Base-by-base conservation (phyloP, 148 eudicot species). In the Amaranthus cruentus region DNA sequence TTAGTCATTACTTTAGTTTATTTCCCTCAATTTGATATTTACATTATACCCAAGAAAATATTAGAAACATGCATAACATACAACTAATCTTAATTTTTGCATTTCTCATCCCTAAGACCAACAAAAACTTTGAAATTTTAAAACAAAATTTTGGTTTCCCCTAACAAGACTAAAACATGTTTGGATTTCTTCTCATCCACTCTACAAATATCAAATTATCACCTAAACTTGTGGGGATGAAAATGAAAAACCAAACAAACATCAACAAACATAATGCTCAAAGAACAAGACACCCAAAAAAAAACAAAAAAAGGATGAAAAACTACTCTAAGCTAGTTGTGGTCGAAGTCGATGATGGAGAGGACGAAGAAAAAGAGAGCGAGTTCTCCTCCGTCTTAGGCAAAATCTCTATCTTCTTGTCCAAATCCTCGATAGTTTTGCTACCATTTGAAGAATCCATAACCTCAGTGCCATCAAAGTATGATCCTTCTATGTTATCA, bases 271-370 rank as follows among this genome's bases (percentile, higher is more conserved):
- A 65, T 53, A 53, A 57, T 21, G 49, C 75, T 75, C 60, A 62
- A 13, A 44, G 75, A 62, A 70, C 73, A 47, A 79, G 50, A 65
- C 38, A 13, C 69, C 69, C 14, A 42, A 38, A 15, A 71, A 71
- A 57, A 11, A 3, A 9, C 18, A 21, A 55, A 50, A 70, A 65
- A 42, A 55, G 10, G 11, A 67, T 4, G 12, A 38, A 70, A 54
- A 60, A 57, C 21, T 4, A 67, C 70, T 72, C 74, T 73, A 69
- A 81, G 73, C 71, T 80, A 57, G 73, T 58, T 15, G 80, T 77
- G 42, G 83, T 74, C 48, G 86, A 77, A 56, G 83, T 71, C 43
- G 81, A 67, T 44, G 78, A 75, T 47, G 78, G 47, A 43, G 79
- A 52, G 60, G 75, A 76, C 9, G 75, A 71, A 10, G 72, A 73